phyloP scores from a whole-genome alignment of 1,284 basidiomycete genomes.

The Waitea zeae region DNA sequence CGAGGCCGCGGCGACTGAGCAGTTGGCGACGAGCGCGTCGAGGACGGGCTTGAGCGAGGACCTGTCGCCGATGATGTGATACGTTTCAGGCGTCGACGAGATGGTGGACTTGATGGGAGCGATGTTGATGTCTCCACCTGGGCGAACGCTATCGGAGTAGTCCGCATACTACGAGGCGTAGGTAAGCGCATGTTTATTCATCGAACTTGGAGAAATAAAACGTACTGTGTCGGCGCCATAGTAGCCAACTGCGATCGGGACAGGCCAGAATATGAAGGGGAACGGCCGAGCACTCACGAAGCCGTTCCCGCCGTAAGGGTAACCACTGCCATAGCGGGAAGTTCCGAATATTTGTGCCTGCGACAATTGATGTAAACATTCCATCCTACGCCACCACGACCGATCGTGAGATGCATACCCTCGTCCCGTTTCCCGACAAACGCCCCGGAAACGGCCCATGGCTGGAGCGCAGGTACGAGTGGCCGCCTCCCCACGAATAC shows the following conservation, averaged over 20 bases:
- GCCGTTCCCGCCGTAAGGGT: constrained; percentile 1
- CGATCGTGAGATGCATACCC: no score
- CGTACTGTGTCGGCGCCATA: background rate
- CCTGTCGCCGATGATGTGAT: constrained; percentile 2
- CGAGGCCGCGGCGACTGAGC: background rate
- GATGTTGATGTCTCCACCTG: background rate
- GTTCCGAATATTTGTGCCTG: constrained; percentile 1
- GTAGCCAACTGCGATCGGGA: background rate
- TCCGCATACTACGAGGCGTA: background rate
- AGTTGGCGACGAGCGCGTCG: background rate
- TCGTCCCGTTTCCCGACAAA: no score
- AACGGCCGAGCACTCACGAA: constrained; percentile 1
- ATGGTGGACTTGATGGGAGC: background rate
- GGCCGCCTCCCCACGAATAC: no score
- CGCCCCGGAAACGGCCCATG: no score
- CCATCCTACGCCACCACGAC: no score
- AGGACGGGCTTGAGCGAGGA: background rate
- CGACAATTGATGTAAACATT: no score
- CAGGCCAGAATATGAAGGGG: background rate
- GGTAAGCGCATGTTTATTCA: background rate
- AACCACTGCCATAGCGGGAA: constrained; percentile 1
- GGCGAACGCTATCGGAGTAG: background rate
- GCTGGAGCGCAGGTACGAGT: no score
- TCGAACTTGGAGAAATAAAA: background rate
- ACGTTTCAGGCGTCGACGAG: background rate